These are phyloP conservation scores for Nannochloropsis gaditana DNA, from an alignment of 108 stramenopile genomes.

Conservation along the genomic window DNA sequence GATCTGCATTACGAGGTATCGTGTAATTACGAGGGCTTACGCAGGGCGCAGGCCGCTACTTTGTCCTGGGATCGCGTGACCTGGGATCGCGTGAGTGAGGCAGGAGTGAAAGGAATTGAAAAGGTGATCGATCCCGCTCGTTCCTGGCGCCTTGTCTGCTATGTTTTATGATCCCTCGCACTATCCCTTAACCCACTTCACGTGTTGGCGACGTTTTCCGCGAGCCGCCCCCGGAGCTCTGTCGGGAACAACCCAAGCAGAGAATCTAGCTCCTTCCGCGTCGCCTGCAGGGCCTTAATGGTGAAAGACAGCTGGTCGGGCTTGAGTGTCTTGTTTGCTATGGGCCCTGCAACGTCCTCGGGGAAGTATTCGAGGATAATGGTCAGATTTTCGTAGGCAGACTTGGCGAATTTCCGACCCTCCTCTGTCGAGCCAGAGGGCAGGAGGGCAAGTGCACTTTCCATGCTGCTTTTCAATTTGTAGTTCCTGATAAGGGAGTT, in stretches of 20 bases:
- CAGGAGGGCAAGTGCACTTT: not conserved
- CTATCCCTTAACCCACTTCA: not conserved
- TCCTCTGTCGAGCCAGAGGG: not conserved
- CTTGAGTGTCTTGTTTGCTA: constrained; percentile 2
- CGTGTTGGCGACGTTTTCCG: not conserved
- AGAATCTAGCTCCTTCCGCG: not conserved
- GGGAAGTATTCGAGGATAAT: not conserved
- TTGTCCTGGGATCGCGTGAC: no score
- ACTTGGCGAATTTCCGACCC: not conserved
- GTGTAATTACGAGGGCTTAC: no score
- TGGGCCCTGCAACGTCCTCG: constrained; percentile 4
- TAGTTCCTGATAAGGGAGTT: constrained; percentile 4
- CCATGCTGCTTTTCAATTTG: not conserved
- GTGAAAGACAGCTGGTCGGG: not conserved
- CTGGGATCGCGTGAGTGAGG: no score
- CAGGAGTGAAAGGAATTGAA: no score
- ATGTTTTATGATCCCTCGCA: no score
- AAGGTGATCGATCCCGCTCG: no score
- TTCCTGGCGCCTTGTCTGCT: no score
- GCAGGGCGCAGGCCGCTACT: no score
- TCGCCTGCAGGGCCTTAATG: not conserved
- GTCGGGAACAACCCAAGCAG: not conserved
- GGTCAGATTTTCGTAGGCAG: constrained; percentile 14
- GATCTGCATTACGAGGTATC: no score
- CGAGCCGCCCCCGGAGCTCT: not conserved